Evolutionary conservation across 1,284 basidiomycete species (phyloP).

Genomic region (Cystobasidium slooffiae): DNA sequence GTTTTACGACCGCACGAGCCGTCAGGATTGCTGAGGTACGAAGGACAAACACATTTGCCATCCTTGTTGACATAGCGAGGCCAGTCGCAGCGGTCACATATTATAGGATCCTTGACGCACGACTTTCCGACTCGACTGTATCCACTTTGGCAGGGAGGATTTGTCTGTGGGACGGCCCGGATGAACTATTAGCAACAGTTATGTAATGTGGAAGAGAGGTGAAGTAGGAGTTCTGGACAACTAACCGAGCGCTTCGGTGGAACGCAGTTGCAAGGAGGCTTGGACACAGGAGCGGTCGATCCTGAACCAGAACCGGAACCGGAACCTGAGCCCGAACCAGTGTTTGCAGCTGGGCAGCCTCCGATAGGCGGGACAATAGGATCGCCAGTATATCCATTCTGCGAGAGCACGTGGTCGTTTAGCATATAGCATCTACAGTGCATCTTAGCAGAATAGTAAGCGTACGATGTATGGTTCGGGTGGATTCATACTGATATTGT

Average conservation of each 20-base stretch:
- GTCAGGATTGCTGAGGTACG: neutral
- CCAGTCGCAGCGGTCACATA: neutral
- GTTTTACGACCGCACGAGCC: conserved; percentile 4
- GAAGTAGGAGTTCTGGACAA: too few relatives aligned
- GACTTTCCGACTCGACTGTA: conserved; percentile 24
- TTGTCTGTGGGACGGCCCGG: too few relatives aligned
- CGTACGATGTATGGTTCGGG: conserved; percentile 19
- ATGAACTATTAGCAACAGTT: too few relatives aligned
- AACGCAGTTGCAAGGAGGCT: neutral
- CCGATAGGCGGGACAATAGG: conserved; percentile 9
- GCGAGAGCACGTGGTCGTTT: too few relatives aligned
- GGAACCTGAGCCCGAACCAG: too few relatives aligned
- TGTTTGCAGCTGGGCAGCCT: conserved; percentile 5
- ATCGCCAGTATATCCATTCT: conserved; percentile 20
- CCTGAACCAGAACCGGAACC: too few relatives aligned
- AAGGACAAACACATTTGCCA: conserved; percentile 29
- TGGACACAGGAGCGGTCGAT: neutral
- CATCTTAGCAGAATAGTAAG: too few relatives aligned
- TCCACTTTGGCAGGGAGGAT: conserved; percentile 19
- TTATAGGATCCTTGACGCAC: conserved; percentile 8
- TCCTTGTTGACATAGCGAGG: too few relatives aligned
- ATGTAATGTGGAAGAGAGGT: too few relatives aligned
- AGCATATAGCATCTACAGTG: too few relatives aligned
- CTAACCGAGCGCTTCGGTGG: neutral
- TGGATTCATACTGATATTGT: conserved; percentile 20